Conservation (phyloP, 805 yeast genomes). For the Citeromyces nyonsensis region DNA sequence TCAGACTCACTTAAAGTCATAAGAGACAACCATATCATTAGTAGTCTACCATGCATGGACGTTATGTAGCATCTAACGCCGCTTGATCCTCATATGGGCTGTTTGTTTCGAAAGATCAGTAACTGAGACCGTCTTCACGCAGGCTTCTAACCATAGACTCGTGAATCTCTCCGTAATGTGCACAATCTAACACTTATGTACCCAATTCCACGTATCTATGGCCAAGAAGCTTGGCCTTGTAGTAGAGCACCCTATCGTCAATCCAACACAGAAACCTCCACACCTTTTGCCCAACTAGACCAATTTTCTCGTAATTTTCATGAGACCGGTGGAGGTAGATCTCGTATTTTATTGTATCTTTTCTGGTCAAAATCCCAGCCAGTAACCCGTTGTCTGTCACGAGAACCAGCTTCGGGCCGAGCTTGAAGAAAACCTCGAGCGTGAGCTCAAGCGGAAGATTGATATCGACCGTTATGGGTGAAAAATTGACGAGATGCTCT, state of each 20-base stretch:
- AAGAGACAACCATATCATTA: too few species aligned
- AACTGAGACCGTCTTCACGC: too few species aligned
- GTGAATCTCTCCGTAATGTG: too few species aligned
- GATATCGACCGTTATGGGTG: slow-evolving; percentile 47
- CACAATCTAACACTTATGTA: too few species aligned
- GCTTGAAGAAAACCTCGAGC: slow-evolving; percentile 51
- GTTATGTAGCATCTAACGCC: too few species aligned
- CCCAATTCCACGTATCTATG: too few species aligned
- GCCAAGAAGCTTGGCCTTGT: too few species aligned
- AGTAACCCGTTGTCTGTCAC: slow-evolving; percentile 47
- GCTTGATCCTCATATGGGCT: too few species aligned
- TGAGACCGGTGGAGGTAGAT: slow-evolving; percentile 11
- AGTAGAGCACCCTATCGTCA: background rate
- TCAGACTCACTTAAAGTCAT: too few species aligned
- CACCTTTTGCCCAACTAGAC: slow-evolving; percentile 8
- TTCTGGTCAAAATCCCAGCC: slow-evolving; percentile 70
- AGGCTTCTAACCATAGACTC: too few species aligned
- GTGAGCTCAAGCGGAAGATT: slow-evolving; percentile 42
- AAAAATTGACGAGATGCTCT: slow-evolving; percentile 23
- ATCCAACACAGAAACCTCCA: slow-evolving; percentile 9
- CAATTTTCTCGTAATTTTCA: background rate
- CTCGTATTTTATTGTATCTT: slow-evolving; percentile 64
- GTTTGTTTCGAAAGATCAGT: too few species aligned
- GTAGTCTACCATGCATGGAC: too few species aligned
- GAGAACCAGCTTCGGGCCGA: slow-evolving; percentile 68